Conservation (phyloP, 768 basidiomycete genomes). For the Tricholoma sp. region DNA sequence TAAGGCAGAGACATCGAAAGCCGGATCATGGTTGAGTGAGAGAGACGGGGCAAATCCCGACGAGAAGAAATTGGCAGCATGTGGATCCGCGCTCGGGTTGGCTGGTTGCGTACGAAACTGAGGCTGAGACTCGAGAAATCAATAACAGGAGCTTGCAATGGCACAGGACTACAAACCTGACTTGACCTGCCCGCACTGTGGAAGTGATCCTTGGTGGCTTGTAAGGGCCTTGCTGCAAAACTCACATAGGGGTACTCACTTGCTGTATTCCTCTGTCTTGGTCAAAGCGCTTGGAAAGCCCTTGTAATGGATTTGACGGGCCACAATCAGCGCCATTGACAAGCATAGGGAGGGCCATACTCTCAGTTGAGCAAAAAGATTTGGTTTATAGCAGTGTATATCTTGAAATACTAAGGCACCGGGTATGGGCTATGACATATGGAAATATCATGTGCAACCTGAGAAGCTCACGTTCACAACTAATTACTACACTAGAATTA, state of each 20-base stretch:
- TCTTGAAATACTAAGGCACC: background rate
- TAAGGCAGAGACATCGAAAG: slow-evolving; percentile 61
- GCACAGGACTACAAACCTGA: slow-evolving; percentile 38
- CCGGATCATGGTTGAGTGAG: slow-evolving; percentile 29
- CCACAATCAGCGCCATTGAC: slow-evolving; percentile 78
- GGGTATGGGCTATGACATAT: background rate
- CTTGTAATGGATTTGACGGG: slow-evolving; percentile 78
- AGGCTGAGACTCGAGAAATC: slow-evolving; percentile 29
- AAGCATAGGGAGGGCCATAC: slow-evolving; percentile 80
- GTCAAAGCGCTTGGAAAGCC: slow-evolving; percentile 74
- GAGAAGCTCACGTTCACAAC: slow-evolving; percentile 14
- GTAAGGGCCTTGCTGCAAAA: slow-evolving; percentile 4
- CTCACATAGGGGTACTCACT: slow-evolving; percentile 33
- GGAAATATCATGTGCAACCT: slow-evolving; percentile 10
- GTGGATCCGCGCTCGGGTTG: slow-evolving; percentile 45
- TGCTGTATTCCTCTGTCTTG: slow-evolving; percentile 76
- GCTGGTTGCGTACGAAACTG: slow-evolving; percentile 49
- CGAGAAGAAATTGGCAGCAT: slow-evolving; percentile 69
- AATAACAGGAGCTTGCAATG: background rate
- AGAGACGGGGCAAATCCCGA: slow-evolving; percentile 24
- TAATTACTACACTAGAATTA: slow-evolving; percentile 19
- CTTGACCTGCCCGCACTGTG: slow-evolving; percentile 48
- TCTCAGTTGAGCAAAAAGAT: background rate
- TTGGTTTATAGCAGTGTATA: no score
- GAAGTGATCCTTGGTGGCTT: slow-evolving; percentile 58